Evolutionary conservation across 2,329 filamentous ascomycete genomes (phyloP), one percentile per base, ranked within the genome.

Genomic region (Pseudonectria foliicola): DNA sequence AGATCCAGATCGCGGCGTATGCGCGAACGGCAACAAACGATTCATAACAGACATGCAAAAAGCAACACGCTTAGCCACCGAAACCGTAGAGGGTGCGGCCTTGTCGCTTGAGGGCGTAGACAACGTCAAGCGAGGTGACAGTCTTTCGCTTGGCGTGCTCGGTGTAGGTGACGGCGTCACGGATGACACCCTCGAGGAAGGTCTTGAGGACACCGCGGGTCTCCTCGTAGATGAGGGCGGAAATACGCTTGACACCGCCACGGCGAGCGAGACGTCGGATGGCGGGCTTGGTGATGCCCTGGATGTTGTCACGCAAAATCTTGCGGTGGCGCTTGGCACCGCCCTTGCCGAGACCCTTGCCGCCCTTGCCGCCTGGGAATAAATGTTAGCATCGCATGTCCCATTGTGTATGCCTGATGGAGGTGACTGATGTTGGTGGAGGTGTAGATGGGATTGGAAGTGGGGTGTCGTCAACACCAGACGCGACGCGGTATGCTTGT

Each of bases 201-300:
- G 80, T 80, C 75, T 85, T 85, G 57, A 85, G 76, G 45, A 85
- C 80, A 72, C 78, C 78, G 51, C 80, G 80, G 46, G 80, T 85
- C 71, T 85, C 80, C 65, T 84, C 80, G 72, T 85, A 85, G 67
- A 85, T 85, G 78, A 85, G 73, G 65, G 89, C 89, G 60, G 88
- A 95, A 61, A 95, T 95, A 94, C 89, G 89, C 86, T 95, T 95
- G 78, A 95, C 89, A 89, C 89, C 89, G 70, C 89, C 89, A 92
- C 89, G 88, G 73, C 89, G 89, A 51, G 89, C 89, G 66, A 95
- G 88, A 93, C 89, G 89, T 61, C 89, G 84, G 71, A 95, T 95
- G 59, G 89, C 89, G 58, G 89, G 89, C 85, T 95, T 95, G 62
- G 89, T 95, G 64, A 95, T 95, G 73, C 89, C 89, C 75, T 95